Percentiles rank a stretch among this genome's conserved stretches.
These are phyloP conservation scores for Solanum appendiculatum DNA, from an alignment of 257 asterid species.

Conservation along the genomic window DNA sequence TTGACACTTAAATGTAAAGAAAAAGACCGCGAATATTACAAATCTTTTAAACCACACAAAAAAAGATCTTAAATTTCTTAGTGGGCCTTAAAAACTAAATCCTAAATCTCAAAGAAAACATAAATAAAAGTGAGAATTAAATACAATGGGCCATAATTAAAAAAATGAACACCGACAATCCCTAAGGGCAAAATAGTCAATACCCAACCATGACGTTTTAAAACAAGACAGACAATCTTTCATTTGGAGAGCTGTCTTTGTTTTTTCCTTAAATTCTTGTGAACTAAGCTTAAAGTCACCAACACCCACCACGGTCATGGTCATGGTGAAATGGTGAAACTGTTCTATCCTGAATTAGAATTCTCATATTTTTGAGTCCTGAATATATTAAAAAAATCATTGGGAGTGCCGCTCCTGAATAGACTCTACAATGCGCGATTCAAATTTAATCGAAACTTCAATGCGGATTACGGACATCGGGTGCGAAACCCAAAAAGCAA, in stretches of 20 bases:
- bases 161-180: constrained; percentile 19
- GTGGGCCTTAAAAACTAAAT: background rate
- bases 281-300: constrained; percentile 9
- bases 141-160: constrained; percentile 1
- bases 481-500: too few relatives aligned
- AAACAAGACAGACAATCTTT: constrained; percentile 9
- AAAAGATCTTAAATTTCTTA: background rate
- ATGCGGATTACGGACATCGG: fast-evolving
- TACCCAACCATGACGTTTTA: background rate
- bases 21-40: background rate
- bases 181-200: background rate
- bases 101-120: background rate
- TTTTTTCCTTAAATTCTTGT: background rate
- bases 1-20: background rate
- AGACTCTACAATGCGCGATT: fast-evolving
- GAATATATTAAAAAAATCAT: fast-evolving
- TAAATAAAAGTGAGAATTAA: background rate
- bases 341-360: too few relatives aligned
- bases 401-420: fast-evolving
- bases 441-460: fast-evolving
- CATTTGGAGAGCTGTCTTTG: constrained; percentile 10
- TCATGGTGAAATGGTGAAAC: too few relatives aligned
- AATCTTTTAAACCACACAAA: background rate
- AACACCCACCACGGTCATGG: too few relatives aligned
- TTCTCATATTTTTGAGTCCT: too few relatives aligned